These are phyloP conservation scores for Botryosphaeria dothidea DNA, from an alignment of 2,329 filamentous ascomycete genomes.

Conservation along the genomic window DNA sequence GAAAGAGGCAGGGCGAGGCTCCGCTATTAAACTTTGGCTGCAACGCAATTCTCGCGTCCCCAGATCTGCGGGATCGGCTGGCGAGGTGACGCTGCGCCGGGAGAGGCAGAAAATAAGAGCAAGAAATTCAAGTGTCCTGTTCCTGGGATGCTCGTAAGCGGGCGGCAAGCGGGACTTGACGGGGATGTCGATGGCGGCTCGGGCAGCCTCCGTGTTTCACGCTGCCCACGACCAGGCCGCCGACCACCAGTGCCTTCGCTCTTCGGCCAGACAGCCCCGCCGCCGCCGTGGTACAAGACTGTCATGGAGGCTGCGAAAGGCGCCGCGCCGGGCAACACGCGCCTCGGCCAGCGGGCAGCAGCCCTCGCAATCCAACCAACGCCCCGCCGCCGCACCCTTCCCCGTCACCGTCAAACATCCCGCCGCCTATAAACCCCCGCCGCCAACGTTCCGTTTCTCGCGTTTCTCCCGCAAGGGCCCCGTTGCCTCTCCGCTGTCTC, in stretches of 20 bases:
- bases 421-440: background rate
- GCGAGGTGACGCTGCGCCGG: background rate
- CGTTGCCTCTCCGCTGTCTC: background rate
- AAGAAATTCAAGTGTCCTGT: background rate
- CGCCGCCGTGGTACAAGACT: background rate
- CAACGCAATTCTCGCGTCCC: background rate
- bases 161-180: background rate
- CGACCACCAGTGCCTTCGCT: background rate
- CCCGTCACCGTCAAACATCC: background rate
- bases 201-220: background rate
- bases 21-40: background rate
- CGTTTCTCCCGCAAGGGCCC: too few relatives aligned
- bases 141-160: background rate
- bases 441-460: background rate
- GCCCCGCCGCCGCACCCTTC: background rate
- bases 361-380: background rate
- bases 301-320: background rate
- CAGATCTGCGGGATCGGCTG: background rate
- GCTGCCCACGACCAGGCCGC: background rate
- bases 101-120: background rate
- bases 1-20: background rate
- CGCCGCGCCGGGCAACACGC: background rate
- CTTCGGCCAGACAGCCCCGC: too few relatives aligned
- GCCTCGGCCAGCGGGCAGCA: background rate
- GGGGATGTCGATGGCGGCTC: slow-evolving; percentile 3